Percentiles rank a stretch among this genome's conserved stretches.
phyloP scores from a whole-genome alignment of 345 rosid species.

The Luvunga scandens region DNA sequence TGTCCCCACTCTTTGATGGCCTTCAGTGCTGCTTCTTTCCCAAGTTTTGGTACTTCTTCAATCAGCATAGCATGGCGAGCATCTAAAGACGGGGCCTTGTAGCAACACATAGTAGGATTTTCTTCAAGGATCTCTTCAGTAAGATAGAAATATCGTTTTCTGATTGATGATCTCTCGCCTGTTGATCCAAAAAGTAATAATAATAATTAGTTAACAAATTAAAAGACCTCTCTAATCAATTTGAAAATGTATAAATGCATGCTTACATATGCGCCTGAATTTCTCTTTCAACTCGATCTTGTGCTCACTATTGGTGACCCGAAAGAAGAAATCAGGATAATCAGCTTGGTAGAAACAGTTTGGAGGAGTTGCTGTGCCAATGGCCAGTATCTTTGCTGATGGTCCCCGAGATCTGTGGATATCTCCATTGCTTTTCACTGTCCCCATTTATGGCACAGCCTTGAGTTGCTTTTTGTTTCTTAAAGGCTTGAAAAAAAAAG shows the following conservation, averaged over 20 bases:
- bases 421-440: too few relatives aligned
- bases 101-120: constrained; percentile 6
- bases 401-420: too few relatives aligned
- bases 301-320: constrained; percentile 33
- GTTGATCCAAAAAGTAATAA: not conserved
- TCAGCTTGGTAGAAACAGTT: constrained; percentile 26
- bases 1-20: constrained; percentile 20
- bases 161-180: constrained; percentile 36
- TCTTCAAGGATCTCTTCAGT: constrained; percentile 19
- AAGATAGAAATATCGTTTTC: not conserved
- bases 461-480: too few relatives aligned
- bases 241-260: not conserved
- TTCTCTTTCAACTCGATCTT: constrained; percentile 32
- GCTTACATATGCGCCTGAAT: constrained; percentile 37
- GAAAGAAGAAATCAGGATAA: constrained; percentile 37
- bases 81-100: constrained; percentile 31
- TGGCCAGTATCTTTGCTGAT: not conserved
- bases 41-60: constrained; percentile 26
- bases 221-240: too few relatives aligned
- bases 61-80: constrained; percentile 28
- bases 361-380: constrained; percentile 7
- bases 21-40: constrained; percentile 36
- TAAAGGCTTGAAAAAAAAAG: too few relatives aligned
- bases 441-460: too few relatives aligned
- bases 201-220: not conserved